These are phyloP conservation scores for Ceratocystis destructans DNA, from an alignment of 2,329 filamentous ascomycete species.

Conservation along the genomic window DNA sequence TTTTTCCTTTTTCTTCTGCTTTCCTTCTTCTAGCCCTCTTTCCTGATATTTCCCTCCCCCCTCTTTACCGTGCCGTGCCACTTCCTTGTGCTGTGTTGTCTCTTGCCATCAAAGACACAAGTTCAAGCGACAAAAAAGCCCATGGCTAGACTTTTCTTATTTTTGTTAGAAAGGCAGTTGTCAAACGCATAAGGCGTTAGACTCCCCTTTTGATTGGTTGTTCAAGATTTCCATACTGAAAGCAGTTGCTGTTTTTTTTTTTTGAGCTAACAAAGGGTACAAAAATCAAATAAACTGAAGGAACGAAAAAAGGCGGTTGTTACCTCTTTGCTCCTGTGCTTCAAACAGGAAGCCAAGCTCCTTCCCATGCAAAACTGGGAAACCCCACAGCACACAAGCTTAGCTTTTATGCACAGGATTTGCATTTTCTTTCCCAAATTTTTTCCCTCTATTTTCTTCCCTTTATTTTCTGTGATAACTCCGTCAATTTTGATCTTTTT, in stretches of 20 bases:
- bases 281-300: background rate
- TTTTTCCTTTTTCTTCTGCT: background rate
- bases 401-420: constrained; percentile 6
- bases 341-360: constrained; percentile 7
- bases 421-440: constrained; percentile 6
- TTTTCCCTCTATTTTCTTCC: constrained; percentile 2
- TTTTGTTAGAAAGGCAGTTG: no score
- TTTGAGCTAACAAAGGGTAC: background rate
- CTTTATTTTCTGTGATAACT: constrained; percentile 5
- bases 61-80: background rate
- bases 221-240: background rate
- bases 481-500: background rate
- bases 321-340: background rate
- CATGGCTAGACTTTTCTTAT: no score
- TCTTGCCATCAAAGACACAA: no score
- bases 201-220: background rate
- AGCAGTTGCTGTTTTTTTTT: background rate
- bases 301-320: background rate
- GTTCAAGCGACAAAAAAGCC: no score
- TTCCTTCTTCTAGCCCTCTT: background rate
- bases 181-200: background rate
- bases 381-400: constrained; percentile 7
- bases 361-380: background rate
- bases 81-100: background rate
- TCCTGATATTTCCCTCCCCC: background rate